Conservation (phyloP, 352 stramenopile species). For the Globisporangium cystogenes region DNA sequence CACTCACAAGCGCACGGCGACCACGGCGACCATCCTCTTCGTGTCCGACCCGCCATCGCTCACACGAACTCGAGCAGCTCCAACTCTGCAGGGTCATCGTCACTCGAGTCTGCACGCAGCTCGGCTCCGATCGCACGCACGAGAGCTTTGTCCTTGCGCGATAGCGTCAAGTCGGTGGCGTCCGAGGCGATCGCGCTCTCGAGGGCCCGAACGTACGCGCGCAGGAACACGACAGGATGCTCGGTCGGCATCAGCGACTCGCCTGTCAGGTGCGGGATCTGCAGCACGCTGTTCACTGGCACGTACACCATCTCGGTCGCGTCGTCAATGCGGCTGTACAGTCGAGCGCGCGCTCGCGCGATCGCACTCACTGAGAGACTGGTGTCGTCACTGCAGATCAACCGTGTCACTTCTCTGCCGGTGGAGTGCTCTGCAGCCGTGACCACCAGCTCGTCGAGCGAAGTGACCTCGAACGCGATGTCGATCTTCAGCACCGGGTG, state of each 20-base stretch:
- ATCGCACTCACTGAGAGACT: conserved; percentile 19
- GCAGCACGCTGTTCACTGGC: conserved; percentile 7
- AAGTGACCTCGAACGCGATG: conserved; percentile 22
- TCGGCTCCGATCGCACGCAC: conserved; percentile 2
- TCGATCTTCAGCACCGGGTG: conserved; percentile 30
- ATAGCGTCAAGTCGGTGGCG: neutral
- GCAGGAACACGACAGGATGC: conserved; percentile 8
- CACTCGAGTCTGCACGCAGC: neutral
- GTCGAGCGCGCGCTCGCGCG: conserved; percentile 14
- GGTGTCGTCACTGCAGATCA: conserved; percentile 21
- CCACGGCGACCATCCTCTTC: neutral
- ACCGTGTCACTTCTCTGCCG: conserved; percentile 11
- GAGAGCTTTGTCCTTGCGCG: conserved; percentile 4
- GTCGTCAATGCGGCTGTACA: conserved; percentile 9
- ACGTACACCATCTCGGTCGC: conserved; percentile 7
- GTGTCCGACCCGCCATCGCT: neutral
- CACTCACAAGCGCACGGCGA: neutral
- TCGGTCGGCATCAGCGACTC: conserved; percentile 6
- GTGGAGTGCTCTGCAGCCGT: conserved; percentile 21
- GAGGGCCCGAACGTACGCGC: conserved; percentile 10
- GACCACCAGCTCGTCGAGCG: conserved; percentile 14
- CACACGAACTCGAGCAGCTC: neutral
- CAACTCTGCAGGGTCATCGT: neutral
- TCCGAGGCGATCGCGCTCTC: conserved; percentile 2
- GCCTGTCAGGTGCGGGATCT: conserved; percentile 12